A percentile compares a stretch with the other conserved stretches of the same genome.
These are phyloP conservation scores for Tylopilus balloui DNA, from an alignment of 768 basidiomycete genomes.

Conservation along the genomic window DNA sequence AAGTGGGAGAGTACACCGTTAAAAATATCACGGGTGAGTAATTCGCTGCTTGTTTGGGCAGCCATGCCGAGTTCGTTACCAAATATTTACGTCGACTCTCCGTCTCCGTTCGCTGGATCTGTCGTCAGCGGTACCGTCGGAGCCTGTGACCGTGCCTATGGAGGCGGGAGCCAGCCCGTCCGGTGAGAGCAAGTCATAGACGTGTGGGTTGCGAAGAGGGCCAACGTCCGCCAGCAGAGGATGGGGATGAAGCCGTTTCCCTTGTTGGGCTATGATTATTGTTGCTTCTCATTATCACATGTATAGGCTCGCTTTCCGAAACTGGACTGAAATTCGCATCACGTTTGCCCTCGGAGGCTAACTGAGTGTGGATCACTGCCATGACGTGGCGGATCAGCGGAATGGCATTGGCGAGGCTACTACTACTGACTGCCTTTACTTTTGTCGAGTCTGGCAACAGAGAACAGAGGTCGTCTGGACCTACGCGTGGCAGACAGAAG, in stretches of 20 bases:
- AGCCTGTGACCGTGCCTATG: conserved; percentile 17
- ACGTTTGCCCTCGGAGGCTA: not conserved
- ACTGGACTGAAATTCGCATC: conserved; percentile 4
- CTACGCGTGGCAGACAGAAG: not conserved
- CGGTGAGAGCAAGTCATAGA: conserved; percentile 19
- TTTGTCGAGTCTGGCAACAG: not conserved
- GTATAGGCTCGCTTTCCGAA: conserved; percentile 13
- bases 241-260: not conserved
- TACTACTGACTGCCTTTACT: no score
- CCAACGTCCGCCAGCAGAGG: not conserved
- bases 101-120: not conserved
- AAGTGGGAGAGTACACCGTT: conserved; percentile 67
- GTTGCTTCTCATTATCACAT: conserved; percentile 17
- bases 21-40: conserved; percentile 53
- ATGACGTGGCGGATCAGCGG: conserved; percentile 4
- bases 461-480: not conserved
- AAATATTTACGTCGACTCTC: not conserved
- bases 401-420: no score
- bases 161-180: conserved; percentile 11
- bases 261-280: not conserved
- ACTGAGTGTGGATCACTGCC: not conserved
- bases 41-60: conserved; percentile 2
- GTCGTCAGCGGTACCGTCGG: conserved; percentile 16
- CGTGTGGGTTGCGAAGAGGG: not conserved
- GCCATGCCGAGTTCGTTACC: not conserved